phyloP scores from a whole-genome alignment of 805 yeast species.

The Yamadazyma philogaea region DNA sequence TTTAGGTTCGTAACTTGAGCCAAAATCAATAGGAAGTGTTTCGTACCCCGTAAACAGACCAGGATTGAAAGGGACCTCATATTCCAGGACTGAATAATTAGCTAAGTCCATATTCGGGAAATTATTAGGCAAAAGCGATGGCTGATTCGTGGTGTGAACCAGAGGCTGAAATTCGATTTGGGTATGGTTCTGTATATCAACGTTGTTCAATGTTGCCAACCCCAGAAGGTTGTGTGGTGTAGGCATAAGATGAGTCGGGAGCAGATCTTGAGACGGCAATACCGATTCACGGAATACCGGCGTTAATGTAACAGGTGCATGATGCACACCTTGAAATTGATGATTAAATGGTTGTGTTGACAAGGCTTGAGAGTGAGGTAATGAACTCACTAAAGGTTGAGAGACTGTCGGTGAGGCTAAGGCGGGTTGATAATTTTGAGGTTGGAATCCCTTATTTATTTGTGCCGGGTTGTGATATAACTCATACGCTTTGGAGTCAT shows the following conservation, averaged over 20 bases:
- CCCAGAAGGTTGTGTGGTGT: neutral
- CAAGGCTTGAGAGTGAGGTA: neutral
- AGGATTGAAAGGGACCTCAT: slow-evolving; percentile 12
- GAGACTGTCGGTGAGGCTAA: neutral
- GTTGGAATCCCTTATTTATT: neutral
- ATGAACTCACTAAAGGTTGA: neutral
- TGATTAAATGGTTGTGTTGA: neutral
- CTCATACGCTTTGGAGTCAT: slow-evolving; percentile 3
- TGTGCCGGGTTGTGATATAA: slow-evolving; percentile 1
- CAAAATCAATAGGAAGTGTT: neutral
- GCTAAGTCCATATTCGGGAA: neutral
- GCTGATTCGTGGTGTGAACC: slow-evolving; percentile 1
- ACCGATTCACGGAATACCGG: neutral
- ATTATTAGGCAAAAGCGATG: neutral
- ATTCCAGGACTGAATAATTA: slow-evolving; percentile 9
- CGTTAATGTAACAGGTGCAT: neutral
- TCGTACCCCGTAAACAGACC: slow-evolving; percentile 13
- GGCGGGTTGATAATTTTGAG: neutral
- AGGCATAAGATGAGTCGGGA: neutral
- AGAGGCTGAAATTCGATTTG: neutral
- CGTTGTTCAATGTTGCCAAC: neutral
- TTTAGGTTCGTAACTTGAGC: neutral
- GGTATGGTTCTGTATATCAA: neutral
- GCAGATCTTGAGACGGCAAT: neutral
- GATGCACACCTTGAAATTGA: neutral